Base-by-base conservation (phyloP, 441 rosid species). In the Syzygium syzygioides region DNA sequence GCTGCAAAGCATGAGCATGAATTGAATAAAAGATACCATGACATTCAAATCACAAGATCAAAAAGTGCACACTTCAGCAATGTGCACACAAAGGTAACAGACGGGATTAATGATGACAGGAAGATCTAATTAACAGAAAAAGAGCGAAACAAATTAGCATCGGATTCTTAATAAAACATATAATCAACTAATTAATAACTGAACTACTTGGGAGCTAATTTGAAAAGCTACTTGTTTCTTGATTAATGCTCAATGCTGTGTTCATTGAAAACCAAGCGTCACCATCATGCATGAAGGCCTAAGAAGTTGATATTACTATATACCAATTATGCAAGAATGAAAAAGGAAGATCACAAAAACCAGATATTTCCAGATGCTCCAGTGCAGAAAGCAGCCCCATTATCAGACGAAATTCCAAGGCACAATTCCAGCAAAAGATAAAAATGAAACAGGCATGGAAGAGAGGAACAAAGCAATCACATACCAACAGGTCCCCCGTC, bases 1-100 rank as follows among this genome's bases (percentile, higher is more conserved):
- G 98, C 99, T 98, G 95, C 52, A 79, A 89, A 87, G 80, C 30
- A 87, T 48, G 90, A 84, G 86, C 60, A 76, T 8, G 53, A 45
- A 86, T 88, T 55, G 34, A 4, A 41, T 53, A 57, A 20, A 3
- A 6, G 50, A 32, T 14, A 85, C 45, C 64, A 85, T 13, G 13
- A 20, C 18, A 85, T 32, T 85, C 10, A 56, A 32, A 30, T 68
- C 66, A 76, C n/a, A 76, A 41, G 83, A 5, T 37, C 52, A 37
- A 12, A 76, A 41, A 41, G 83, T 6, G 83, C 83, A 41, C 52
- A 3, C 80, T 34, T 56, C 9, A 20, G 5, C 60, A 59, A 41
- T 34, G 83, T 41, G 50, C 83, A 71, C 52, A 11, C 28, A 71
- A 20, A 71, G 80, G 80, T 20, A 71, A 71, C 83, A 71, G n/a